Conservation (phyloP, 2,329 filamentous ascomycete species). For the Orbilia blumenaviensis region DNA sequence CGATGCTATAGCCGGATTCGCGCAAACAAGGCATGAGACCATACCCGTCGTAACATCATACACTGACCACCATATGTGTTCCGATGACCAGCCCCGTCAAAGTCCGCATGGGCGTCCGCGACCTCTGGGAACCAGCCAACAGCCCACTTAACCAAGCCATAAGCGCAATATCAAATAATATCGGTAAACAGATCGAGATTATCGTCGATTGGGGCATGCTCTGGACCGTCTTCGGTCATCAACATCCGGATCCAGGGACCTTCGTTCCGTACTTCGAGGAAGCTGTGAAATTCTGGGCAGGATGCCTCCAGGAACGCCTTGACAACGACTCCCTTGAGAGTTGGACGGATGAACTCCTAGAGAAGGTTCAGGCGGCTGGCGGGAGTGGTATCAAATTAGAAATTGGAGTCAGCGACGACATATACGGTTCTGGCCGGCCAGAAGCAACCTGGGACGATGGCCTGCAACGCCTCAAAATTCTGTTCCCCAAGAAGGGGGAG, state of each 20-base stretch:
- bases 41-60: neutral
- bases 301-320: constrained; percentile 51
- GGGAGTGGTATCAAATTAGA: constrained; percentile 34
- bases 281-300: constrained; percentile 32
- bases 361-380: constrained; percentile 28
- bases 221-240: constrained; percentile 35
- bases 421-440: constrained; percentile 20
- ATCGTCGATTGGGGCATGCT: constrained; percentile 47
- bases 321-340: constrained; percentile 34
- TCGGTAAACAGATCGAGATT: constrained; percentile 25
- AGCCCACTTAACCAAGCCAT: constrained; percentile 38
- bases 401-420: constrained; percentile 41
- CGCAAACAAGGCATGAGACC: constrained; percentile 2
- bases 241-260: constrained; percentile 46
- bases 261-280: constrained; percentile 46
- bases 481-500: constrained; percentile 33
- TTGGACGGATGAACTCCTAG: constrained; percentile 45
- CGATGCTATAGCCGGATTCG: neutral
- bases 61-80: constrained; percentile 20
- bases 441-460: constrained; percentile 22
- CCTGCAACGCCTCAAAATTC: constrained; percentile 2
- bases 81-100: constrained; percentile 41
- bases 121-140: constrained; percentile 46
- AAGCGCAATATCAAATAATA: constrained; percentile 30
- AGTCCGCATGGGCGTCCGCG: constrained; percentile 49